Evolutionary conservation across 2,329 filamentous ascomycete species (phyloP).

Genomic region (Colletotrichum sp.): DNA sequence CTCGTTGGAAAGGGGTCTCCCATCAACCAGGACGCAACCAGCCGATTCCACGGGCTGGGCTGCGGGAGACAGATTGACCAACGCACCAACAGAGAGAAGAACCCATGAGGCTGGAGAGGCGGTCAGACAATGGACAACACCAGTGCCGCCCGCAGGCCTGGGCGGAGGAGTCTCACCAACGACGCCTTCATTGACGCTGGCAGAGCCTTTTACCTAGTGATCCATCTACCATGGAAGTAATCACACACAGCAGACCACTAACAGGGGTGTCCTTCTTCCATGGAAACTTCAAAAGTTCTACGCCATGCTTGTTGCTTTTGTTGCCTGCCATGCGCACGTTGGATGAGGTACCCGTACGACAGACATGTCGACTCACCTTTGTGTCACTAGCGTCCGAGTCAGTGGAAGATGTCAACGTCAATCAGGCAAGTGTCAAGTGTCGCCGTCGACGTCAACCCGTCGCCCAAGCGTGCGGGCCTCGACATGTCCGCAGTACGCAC

Average conservation of each 20-base stretch:
- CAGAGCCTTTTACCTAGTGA: background rate
- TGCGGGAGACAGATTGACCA: background rate
- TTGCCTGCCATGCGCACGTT: background rate
- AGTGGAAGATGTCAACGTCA: background rate
- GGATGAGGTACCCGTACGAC: background rate
- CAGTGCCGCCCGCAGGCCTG: background rate
- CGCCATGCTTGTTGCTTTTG: conserved; percentile 11
- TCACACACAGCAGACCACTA: background rate
- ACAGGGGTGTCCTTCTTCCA: background rate
- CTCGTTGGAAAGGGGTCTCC: background rate
- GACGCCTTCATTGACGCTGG: background rate
- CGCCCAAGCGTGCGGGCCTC: background rate
- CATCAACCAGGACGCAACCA: background rate
- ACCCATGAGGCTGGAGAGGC: background rate
- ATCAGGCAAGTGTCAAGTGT: background rate
- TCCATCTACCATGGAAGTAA: background rate
- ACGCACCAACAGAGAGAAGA: background rate
- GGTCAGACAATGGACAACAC: background rate
- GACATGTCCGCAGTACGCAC: background rate
- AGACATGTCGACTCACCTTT: conserved; percentile 3
- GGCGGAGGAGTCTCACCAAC: background rate
- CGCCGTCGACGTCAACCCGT: background rate
- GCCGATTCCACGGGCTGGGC: background rate
- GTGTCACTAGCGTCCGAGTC: background rate
- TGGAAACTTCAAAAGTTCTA: background rate